Conservation (phyloP, 257 asterid genomes). For the Nicotiana sylvestris region DNA sequence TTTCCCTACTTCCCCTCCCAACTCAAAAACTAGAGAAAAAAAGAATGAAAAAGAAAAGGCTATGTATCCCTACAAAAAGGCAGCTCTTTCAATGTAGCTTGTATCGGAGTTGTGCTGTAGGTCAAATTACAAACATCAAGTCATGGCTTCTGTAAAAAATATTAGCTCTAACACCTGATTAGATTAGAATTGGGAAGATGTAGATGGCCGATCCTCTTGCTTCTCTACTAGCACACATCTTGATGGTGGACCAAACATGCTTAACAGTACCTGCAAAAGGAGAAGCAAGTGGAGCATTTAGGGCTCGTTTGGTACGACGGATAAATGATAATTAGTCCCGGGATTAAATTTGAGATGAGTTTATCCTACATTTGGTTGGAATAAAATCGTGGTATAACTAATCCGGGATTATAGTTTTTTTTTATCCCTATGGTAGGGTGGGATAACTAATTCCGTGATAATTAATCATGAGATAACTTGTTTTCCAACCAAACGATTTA, state of each 20-base stretch:
- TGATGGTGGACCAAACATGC: conserved; percentile 99
- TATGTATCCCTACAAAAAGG: neutral
- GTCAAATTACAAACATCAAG: neutral
- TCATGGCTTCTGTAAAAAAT: conserved; percentile 5
- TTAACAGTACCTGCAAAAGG: conserved; percentile 62
- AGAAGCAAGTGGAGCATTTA: neutral
- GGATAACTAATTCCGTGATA: too few relatives aligned
- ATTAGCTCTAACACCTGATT: neutral
- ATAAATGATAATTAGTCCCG: too few relatives aligned
- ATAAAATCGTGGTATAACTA: too few relatives aligned
- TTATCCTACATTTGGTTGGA: too few relatives aligned
- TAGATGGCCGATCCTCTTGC: conserved; percentile 92
- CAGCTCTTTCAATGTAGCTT: neutral
- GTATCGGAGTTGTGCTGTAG: conserved; percentile 5
- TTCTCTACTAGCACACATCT: conserved; percentile 84
- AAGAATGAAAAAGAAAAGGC: neutral
- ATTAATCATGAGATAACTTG: too few relatives aligned
- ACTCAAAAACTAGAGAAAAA: neutral
- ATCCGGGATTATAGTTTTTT: too few relatives aligned
- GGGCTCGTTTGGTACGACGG: too few relatives aligned
- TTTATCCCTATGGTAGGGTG: too few relatives aligned
- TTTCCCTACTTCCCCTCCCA: neutral
- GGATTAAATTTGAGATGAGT: too few relatives aligned
- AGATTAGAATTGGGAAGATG: conserved; percentile 63
- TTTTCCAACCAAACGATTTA: too few relatives aligned